Evolutionary conservation across 2,329 filamentous ascomycete species (phyloP).

Genomic region (Daldinia eschscholtzii): DNA sequence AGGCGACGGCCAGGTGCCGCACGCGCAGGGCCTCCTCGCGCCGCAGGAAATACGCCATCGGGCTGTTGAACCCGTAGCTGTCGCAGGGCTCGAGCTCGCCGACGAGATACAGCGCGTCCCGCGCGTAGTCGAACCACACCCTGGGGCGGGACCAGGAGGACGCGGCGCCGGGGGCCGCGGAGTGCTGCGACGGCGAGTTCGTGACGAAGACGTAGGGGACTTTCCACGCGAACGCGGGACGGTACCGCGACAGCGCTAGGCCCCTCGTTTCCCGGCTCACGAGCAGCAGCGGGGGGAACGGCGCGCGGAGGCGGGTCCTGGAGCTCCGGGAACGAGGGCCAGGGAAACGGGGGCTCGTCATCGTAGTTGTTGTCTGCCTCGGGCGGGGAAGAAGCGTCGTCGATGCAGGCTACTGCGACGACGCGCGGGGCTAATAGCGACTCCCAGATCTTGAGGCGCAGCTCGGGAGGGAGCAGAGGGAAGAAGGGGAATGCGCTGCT

Average conservation of each 20-base stretch:
- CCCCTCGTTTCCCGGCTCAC: constrained; percentile 59
- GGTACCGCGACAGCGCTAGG: constrained; percentile 60
- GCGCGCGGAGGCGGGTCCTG: constrained; percentile 33
- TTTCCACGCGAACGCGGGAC: constrained; percentile 62
- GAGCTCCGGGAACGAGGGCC: constrained; percentile 29
- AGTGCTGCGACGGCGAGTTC: constrained; percentile 7
- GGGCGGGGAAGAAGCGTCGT: constrained; percentile 30
- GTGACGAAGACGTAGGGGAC: constrained; percentile 57
- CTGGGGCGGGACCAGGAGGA: constrained; percentile 52
- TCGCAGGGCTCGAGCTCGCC: constrained; percentile 64
- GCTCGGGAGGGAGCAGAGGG: constrained; percentile 59
- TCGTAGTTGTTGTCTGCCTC: not conserved
- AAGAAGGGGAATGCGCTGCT: constrained; percentile 52
- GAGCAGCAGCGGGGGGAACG: constrained; percentile 59
- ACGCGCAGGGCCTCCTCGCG: constrained; percentile 60
- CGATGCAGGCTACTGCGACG: constrained; percentile 59
- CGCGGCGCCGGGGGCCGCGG: constrained; percentile 5
- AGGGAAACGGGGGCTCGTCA: constrained; percentile 27
- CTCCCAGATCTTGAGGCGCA: constrained; percentile 64
- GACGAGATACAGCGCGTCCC: constrained; percentile 61
- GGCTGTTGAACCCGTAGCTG: constrained; percentile 60
- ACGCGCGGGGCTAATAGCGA: constrained; percentile 60
- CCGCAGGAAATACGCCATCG: constrained; percentile 63
- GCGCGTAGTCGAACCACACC: constrained; percentile 63
- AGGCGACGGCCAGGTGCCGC: constrained; percentile 59